Evolutionary conservation across 75 land plant species (phyloP), one percentile per base, ranked within the genome.

Genomic region (Sequoia sempervirens): DNA sequence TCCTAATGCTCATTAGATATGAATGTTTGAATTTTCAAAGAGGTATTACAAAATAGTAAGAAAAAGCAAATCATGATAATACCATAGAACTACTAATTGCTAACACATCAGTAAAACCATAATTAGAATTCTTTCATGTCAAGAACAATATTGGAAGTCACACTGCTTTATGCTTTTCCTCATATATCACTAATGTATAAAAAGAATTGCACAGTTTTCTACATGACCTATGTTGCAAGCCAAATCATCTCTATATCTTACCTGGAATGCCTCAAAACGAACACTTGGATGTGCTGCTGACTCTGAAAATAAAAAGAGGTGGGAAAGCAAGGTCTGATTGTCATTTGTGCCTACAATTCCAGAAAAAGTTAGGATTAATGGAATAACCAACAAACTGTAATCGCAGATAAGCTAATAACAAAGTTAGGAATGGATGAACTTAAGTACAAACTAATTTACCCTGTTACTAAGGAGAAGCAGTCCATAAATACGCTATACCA

Each of bases 201-300:
- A 61, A 75, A 18, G 2, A 37, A 2, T 75, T 75, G 4, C 78
- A 18, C 9, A 20, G 10, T 40, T 20, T 75, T 7, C 78, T 75
- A 75, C 23, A 18, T 75, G 17, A 40, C 47, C 26, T 45, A 11
- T 45, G 26, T 78, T 26, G 2, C 50, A 78, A 45, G 50, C 30
- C 43, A 78, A 78, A 45, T 78, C 50, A 78, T 11, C 46, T 43
- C 28, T 78, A 30, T 1, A 78, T 11, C 45, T 82, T 80, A 92
- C 95, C 92, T 93, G 93, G 73, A 93, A 84, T 56, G 95, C 92
- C 86, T 92, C 93, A 74, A 85, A 89, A 83, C 83, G 86, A 28
- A 92, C 74, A 66, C 85, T 81, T 23, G 87, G 87, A 61, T 85
- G 86, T 53, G 37, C 79, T 83, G 40, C 56, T 50, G 38, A 85